A percentile compares a stretch with the other conserved stretches of the same genome.
Conservation (phyloP, 768 basidiomycete species). For the Pleurotus tuber-regium region DNA sequence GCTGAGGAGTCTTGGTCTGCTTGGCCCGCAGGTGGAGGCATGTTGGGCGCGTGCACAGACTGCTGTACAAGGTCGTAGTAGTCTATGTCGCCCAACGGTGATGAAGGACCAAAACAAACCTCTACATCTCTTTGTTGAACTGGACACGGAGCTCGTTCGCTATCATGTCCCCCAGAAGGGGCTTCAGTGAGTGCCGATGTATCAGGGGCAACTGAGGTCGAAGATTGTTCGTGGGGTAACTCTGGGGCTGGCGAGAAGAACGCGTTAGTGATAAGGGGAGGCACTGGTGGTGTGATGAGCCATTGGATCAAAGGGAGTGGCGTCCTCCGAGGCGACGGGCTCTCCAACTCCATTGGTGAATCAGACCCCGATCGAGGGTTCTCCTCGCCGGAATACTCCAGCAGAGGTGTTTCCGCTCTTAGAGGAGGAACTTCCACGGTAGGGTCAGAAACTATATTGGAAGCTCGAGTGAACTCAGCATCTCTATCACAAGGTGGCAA, state of each 20-base stretch:
- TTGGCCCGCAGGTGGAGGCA: too few species aligned
- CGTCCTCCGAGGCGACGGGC: constrained; percentile 30
- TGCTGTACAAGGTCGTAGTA: too few species aligned
- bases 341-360: constrained; percentile 49
- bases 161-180: too few species aligned
- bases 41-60: too few species aligned
- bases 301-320: not conserved
- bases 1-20: too few species aligned
- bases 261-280: constrained; percentile 5
- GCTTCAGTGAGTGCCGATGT: too few species aligned
- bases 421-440: too few species aligned
- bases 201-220: too few species aligned
- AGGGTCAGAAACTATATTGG: not conserved
- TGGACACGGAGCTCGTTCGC: not conserved
- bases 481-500: not conserved
- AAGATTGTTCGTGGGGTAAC: too few species aligned
- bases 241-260: constrained; percentile 4
- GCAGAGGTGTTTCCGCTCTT: too few species aligned
- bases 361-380: constrained; percentile 32
- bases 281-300: constrained; percentile 5
- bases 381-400: not conserved
- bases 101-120: not conserved
- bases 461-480: not conserved
- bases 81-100: too few species aligned
- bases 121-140: not conserved